A percentile compares a stretch with the other conserved stretches of the same genome.
These are phyloP conservation scores for Delonix regia DNA, from an alignment of 306 rosid species.

Conservation along the genomic window DNA sequence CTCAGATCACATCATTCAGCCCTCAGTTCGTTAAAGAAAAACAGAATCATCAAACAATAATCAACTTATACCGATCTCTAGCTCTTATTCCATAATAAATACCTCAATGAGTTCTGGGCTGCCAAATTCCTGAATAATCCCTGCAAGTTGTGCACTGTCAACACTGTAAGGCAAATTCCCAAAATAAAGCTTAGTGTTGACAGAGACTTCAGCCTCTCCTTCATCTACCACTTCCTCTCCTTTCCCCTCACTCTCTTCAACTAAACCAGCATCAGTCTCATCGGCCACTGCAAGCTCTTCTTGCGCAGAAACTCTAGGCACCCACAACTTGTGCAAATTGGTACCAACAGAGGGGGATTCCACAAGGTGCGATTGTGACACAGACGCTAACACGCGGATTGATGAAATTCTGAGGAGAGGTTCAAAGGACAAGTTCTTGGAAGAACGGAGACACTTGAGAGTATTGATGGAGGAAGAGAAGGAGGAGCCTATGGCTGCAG, in stretches of 20 bases:
- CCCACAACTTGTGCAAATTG: conserved; percentile 44
- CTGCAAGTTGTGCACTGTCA: conserved; percentile 95
- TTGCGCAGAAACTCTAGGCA: conserved; percentile 54
- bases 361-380: conserved; percentile 41
- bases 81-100: neutral
- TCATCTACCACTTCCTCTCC: conserved; percentile 28
- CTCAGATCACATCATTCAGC: no score
- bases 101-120: conserved; percentile 95
- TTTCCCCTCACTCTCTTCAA: conserved; percentile 22
- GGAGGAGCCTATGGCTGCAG: conserved; percentile 63
- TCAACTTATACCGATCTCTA: neutral
- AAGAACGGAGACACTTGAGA: conserved; percentile 54
- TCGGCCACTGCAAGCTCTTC: conserved; percentile 55
- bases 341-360: conserved; percentile 46
- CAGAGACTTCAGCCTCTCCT: conserved; percentile 38
- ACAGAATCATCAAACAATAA: neutral
- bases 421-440: conserved; percentile 41
- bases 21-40: neutral
- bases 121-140: conserved; percentile 73
- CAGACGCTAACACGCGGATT: conserved; percentile 38
- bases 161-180: conserved; percentile 95
- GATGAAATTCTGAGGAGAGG: conserved; percentile 49
- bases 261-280: conserved; percentile 24
- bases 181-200: conserved; percentile 83
- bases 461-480: conserved; percentile 64